Base-by-base conservation (phyloP, 2,329 filamentous ascomycete genomes). In the Cercospora brassicicola region DNA sequence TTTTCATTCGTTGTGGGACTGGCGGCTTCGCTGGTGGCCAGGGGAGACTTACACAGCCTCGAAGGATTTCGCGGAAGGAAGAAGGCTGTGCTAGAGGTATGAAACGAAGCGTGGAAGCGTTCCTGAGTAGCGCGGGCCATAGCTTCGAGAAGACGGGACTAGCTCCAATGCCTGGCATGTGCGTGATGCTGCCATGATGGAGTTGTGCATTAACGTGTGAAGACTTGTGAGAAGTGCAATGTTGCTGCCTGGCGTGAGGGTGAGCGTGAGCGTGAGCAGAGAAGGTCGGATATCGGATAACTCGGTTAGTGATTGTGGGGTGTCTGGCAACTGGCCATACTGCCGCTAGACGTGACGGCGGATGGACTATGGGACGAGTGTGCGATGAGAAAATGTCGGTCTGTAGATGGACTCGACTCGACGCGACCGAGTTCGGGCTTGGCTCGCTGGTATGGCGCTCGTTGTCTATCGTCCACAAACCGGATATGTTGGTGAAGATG, bases 71-170 rank as follows among this genome's bases (percentile, higher is more conserved):
- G 30, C 26, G 45, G 31, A 36, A 15, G 45, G 31, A 36, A 15
- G 51, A 51, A 64, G 62, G 62, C 62, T 64, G 48, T 64, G 62
- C 51, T 56, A 18, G 20, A 28, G 18, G 48, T 56, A 36, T 64
- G 62, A 64, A 64, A 64, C 62, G 48, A 36, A 57, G 62, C 48
- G 62, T 57, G 31, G 31, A 56, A 57, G 62, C 62, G 62, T 64
- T 39, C 62, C 62, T 64, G 51, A 39, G 48, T 57, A 18, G 48
- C 28, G 48, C 51, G 45, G 51, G 18, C 36, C 45, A 18, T 55
- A 39, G 61, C 33, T 53, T 53, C 39, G 20, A 39, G 61, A 63
- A 28, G 61, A 48, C 42, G 28, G 30, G 28, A 39, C 30, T 61
- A 61, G 59, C 59, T 48, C 18, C 59, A 61, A 61, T 45, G 59